Evolutionary conservation across 345 rosid genomes (phyloP).

Genomic region (Eucalyptus melliodora): DNA sequence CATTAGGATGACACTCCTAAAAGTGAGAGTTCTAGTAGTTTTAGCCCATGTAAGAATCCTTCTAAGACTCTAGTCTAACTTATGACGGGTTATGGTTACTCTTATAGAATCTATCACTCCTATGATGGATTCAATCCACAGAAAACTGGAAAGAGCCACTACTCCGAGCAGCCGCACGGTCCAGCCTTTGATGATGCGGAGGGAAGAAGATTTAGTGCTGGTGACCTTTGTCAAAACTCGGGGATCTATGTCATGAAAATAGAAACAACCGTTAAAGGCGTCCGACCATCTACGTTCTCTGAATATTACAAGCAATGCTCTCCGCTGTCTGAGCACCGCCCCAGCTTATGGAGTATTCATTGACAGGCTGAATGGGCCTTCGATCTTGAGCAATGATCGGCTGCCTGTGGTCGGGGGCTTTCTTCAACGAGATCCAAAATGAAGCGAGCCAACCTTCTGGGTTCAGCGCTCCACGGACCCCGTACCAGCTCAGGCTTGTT

Average conservation of each 20-base stretch:
- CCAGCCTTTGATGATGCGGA: background rate
- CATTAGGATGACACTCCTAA: background rate
- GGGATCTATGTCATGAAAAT: background rate
- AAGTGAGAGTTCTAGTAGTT: background rate
- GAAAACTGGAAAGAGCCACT: background rate
- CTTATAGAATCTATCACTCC: background rate
- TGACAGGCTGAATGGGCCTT: background rate
- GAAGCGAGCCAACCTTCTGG: background rate
- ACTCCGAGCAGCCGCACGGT: rapidly evolving
- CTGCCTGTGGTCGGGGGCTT: background rate
- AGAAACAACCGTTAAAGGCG: background rate
- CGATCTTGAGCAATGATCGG: background rate
- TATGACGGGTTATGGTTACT: background rate
- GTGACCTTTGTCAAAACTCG: background rate
- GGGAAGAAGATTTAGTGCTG: background rate
- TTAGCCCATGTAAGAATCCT: background rate
- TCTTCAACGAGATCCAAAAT: background rate
- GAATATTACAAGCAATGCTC: background rate
- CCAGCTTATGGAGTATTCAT: background rate
- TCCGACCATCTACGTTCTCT: background rate
- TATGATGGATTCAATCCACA: background rate
- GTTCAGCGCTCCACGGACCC: slow-evolving; percentile 9
- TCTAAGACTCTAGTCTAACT: background rate
- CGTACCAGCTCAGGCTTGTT: background rate
- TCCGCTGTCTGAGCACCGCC: no score